Percentiles rank a stretch among this genome's conserved stretches.
phyloP scores from a whole-genome alignment of 352 stramenopile genomes.

The Globisporangium mamillatum region DNA sequence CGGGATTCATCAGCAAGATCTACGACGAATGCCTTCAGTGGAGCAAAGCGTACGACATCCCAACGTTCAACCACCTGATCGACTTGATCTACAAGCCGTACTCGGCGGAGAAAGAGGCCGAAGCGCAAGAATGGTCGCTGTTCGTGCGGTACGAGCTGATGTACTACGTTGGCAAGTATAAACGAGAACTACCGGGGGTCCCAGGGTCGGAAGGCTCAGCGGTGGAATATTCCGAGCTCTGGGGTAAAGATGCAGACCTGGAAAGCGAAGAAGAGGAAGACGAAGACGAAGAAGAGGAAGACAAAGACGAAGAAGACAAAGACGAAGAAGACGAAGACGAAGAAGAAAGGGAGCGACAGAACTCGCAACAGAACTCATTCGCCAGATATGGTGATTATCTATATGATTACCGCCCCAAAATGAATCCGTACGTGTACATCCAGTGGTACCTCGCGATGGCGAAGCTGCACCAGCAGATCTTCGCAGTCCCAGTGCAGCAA shows the following conservation, averaged over 20 bases:
- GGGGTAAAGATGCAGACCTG: no score
- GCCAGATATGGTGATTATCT: no score
- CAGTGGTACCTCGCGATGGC: background rate
- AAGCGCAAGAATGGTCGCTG: background rate
- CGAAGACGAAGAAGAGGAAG: background rate
- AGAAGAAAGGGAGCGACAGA: no score
- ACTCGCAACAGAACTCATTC: no score
- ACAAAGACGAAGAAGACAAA: background rate
- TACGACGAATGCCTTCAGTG: background rate
- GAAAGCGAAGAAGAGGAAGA: no score
- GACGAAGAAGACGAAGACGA: background rate
- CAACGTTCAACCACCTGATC: background rate
- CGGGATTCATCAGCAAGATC: background rate
- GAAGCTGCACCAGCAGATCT: background rate
- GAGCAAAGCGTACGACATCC: background rate
- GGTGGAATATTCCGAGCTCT: background rate
- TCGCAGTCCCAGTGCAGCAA: background rate
- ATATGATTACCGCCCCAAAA: background rate
- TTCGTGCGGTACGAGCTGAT: background rate
- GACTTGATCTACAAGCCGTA: background rate
- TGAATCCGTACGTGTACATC: background rate
- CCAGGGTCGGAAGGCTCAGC: background rate
- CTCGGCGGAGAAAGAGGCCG: background rate
- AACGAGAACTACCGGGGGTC: background rate
- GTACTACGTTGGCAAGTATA: background rate